Evolutionary conservation across 768 basidiomycete species (phyloP).

Genomic region (Boletus pseudo-olivaceus): DNA sequence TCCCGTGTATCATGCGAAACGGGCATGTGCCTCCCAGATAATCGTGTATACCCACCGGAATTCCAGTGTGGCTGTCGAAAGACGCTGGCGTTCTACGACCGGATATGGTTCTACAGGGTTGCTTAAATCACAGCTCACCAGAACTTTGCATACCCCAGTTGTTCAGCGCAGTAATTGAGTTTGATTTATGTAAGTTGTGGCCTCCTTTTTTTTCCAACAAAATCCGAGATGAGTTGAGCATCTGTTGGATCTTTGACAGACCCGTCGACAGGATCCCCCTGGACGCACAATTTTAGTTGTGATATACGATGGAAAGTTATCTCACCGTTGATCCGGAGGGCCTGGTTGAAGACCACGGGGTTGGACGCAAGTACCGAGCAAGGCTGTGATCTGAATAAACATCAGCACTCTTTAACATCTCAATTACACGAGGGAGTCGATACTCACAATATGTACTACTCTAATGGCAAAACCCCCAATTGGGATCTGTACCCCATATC

Average conservation of each 20-base stretch:
- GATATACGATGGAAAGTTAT: constrained; percentile 9
- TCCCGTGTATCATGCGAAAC: constrained; percentile 3
- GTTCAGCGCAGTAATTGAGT: background rate
- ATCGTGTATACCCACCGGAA: background rate
- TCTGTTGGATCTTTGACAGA: background rate
- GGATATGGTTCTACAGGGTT: constrained; percentile 7
- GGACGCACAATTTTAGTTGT: constrained; percentile 23
- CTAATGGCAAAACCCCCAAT: constrained; percentile 5
- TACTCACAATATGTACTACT: constrained; percentile 5
- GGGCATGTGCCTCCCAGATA: constrained; percentile 1
- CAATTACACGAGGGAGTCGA: constrained; percentile 7
- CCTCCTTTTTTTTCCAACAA: background rate
- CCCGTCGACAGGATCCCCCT: background rate
- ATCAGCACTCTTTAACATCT: constrained; percentile 3
- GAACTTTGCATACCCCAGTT: background rate
- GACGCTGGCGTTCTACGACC: constrained; percentile 3
- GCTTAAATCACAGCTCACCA: constrained; percentile 10
- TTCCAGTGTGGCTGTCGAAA: background rate
- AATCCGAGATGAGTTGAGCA: background rate
- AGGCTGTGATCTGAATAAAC: constrained; percentile 11
- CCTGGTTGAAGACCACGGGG: constrained; percentile 1
- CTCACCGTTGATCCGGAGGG: constrained; percentile 8
- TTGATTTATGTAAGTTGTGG: background rate
- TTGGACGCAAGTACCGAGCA: constrained; percentile 6
- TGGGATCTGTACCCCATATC: constrained; percentile 23